Evolutionary conservation across 148 eudicot genomes (phyloP).

Genomic region (Bassia scoparia): DNA sequence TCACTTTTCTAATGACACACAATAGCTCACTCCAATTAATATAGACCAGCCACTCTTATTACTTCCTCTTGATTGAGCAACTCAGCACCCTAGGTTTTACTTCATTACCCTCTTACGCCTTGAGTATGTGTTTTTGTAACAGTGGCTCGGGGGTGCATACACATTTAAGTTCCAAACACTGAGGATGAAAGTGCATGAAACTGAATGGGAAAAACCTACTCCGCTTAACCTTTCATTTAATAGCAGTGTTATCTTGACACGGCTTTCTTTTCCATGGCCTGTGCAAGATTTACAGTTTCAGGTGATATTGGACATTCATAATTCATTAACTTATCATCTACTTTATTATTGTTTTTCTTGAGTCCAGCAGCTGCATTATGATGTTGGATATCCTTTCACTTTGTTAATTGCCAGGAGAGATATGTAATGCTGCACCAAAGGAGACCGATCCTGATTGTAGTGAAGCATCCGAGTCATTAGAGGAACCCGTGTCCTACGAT

Average conservation of each 20-base stretch:
- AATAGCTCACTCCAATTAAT: too few species aligned
- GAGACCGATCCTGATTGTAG: background rate
- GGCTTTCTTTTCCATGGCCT: background rate
- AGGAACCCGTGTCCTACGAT: background rate
- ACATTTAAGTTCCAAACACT: too few species aligned
- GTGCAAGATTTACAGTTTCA: background rate
- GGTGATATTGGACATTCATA: background rate
- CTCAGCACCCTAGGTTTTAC: too few species aligned
- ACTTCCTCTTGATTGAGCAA: too few species aligned
- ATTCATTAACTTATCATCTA: background rate
- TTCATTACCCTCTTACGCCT: too few species aligned
- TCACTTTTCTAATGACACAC: too few species aligned
- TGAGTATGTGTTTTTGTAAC: too few species aligned
- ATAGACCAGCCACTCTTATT: too few species aligned
- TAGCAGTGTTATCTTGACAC: background rate
- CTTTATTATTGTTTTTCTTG: background rate
- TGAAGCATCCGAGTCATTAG: background rate
- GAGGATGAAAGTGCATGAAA: too few species aligned
- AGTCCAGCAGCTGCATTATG: background rate
- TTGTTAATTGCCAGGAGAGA: background rate
- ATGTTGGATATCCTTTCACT: background rate
- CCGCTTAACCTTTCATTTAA: background rate
- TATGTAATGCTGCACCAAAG: background rate
- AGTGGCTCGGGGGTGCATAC: too few species aligned
- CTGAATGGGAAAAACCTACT: background rate